Percentiles rank a stretch among this genome's conserved stretches.
These are phyloP conservation scores for Lepraria neglecta DNA, from an alignment of 495 filamentous ascomycete species.

Conservation along the genomic window DNA sequence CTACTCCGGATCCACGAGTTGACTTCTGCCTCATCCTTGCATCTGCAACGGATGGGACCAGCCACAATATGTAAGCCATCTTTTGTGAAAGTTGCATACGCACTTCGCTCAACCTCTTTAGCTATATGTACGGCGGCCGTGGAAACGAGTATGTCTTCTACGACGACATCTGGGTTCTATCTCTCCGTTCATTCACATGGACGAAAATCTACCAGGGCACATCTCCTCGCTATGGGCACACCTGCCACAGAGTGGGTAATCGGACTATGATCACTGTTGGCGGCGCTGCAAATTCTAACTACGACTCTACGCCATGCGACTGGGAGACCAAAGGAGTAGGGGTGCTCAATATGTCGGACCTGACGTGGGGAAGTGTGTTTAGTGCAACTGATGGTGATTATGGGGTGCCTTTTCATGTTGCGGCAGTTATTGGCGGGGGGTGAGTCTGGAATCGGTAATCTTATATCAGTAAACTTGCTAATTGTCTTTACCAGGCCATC, in stretches of 20 bases:
- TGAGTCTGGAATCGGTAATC: slow-evolving; percentile 13
- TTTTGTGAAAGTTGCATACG: not conserved
- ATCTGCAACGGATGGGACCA: slow-evolving; percentile 33
- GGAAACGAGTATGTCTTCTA: slow-evolving; percentile 23
- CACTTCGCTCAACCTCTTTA: slow-evolving; percentile 13
- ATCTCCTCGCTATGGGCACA: slow-evolving; percentile 35
- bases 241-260: slow-evolving; percentile 35
- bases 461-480: too few relatives aligned
- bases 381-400: slow-evolving; percentile 27
- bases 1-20: slow-evolving; percentile 31
- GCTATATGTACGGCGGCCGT: slow-evolving; percentile 31
- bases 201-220: slow-evolving; percentile 30
- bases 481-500: slow-evolving; percentile 9
- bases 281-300: slow-evolving; percentile 26
- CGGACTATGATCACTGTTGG: slow-evolving; percentile 41
- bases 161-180: slow-evolving; percentile 37
- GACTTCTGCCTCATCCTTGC: slow-evolving; percentile 34
- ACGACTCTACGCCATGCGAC: slow-evolving; percentile 31
- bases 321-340: slow-evolving; percentile 37
- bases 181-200: slow-evolving; percentile 38
- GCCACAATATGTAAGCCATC: slow-evolving; percentile 32
- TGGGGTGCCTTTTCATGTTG: slow-evolving; percentile 29
- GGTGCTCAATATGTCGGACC: slow-evolving; percentile 33
- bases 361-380: slow-evolving; percentile 38
- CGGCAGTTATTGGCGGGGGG: slow-evolving; percentile 30